These are phyloP conservation scores for Yarrowia hollandica DNA, from an alignment of 805 yeast species.

Conservation along the genomic window DNA sequence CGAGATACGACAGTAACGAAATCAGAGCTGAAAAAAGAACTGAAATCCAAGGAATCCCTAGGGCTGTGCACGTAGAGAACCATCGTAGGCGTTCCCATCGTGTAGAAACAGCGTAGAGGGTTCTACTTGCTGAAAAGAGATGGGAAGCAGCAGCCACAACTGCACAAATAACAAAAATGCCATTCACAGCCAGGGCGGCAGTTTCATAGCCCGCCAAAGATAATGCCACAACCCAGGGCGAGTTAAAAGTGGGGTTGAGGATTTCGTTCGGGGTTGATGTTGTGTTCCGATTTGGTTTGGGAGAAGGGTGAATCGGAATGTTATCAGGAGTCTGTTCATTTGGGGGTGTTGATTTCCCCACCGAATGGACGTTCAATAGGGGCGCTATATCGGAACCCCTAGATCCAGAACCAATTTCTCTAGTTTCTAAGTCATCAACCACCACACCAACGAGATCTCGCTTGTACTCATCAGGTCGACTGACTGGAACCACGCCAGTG, in stretches of 20 bases:
- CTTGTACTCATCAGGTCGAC: no score
- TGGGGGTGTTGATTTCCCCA: not conserved
- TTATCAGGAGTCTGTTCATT: not conserved
- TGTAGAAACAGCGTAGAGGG: conserved; percentile 54
- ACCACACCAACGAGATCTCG: no score
- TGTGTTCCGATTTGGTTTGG: conserved; percentile 45
- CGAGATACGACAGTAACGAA: conserved; percentile 60
- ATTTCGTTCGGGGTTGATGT: conserved; percentile 43
- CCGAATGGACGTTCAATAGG: not conserved
- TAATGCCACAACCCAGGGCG: conserved; percentile 55
- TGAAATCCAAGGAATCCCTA: conserved; percentile 73
- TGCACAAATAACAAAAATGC: conserved; percentile 54
- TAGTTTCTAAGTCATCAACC: no score
- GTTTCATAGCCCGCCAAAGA: conserved; percentile 54
- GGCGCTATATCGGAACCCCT: not conserved
- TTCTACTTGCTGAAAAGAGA: conserved; percentile 60
- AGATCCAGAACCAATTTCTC: not conserved
- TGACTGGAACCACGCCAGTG: not conserved
- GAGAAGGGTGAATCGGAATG: not conserved
- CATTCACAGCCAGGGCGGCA: conserved; percentile 54
- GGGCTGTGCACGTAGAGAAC: conserved; percentile 58
- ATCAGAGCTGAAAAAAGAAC: conserved; percentile 64
- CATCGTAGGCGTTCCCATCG: conserved; percentile 62
- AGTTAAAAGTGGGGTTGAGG: conserved; percentile 31
- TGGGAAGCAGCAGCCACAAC: conserved; percentile 59